These are phyloP conservation scores for Elongisporangium anandrum DNA, from an alignment of 352 stramenopile genomes.

Conservation along the genomic window DNA sequence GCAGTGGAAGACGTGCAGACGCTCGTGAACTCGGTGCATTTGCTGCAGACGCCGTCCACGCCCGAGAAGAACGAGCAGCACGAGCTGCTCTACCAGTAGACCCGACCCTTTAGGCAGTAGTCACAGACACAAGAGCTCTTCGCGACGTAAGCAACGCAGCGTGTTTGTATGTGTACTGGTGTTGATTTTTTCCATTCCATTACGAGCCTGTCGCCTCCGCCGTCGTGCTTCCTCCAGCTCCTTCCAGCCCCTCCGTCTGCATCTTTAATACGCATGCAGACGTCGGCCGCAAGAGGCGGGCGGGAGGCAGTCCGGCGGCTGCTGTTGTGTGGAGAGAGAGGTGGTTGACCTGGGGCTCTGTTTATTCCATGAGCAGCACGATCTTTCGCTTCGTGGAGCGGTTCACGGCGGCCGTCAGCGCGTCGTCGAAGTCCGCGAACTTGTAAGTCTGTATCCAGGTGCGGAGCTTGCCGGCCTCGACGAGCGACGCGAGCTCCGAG, in stretches of 20 bases:
- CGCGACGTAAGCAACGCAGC: no score
- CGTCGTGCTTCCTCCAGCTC: slow-evolving; percentile 8
- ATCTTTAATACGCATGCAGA: neutral
- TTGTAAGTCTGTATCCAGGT: slow-evolving; percentile 87
- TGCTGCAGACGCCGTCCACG: slow-evolving; percentile 5
- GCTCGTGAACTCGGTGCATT: slow-evolving; percentile 14
- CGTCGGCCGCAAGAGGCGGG: no score
- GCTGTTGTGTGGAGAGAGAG: neutral
- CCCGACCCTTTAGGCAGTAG: slow-evolving; percentile 5
- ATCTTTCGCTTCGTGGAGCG: slow-evolving; percentile 84
- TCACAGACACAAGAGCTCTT: no score
- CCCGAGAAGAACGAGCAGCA: slow-evolving; percentile 23
- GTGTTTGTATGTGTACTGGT: slow-evolving; percentile 19
- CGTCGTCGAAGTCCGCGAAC: slow-evolving; percentile 80
- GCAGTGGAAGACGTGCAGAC: slow-evolving; percentile 31
- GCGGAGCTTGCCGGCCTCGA: slow-evolving; percentile 71
- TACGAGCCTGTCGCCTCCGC: neutral
- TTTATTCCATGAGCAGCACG: slow-evolving; percentile 79
- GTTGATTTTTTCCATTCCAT: slow-evolving; percentile 16
- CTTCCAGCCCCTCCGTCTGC: slow-evolving; percentile 1
- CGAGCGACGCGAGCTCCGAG: slow-evolving; percentile 52
- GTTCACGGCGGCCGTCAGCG: slow-evolving; percentile 61
- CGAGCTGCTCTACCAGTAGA: slow-evolving; percentile 46
- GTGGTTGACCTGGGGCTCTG: neutral
- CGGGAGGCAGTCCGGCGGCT: no score